Conservation (phyloP, 2,329 filamentous ascomycete genomes). For the Alternaria arborescens region DNA sequence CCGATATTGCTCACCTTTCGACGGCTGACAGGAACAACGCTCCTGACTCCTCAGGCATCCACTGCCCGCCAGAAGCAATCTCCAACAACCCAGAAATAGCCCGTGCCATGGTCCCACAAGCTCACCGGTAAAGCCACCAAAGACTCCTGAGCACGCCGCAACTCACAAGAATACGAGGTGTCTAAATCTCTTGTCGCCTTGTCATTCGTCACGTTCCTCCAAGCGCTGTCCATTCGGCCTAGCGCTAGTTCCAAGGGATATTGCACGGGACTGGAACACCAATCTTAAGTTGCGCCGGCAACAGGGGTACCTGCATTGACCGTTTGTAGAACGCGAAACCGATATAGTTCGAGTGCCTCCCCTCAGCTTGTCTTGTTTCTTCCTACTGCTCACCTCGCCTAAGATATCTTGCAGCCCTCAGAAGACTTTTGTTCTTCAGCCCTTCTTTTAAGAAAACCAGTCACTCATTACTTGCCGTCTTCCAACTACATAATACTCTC, state of each 20-base stretch:
- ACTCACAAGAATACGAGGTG: constrained; percentile 17
- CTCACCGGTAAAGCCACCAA: constrained; percentile 19
- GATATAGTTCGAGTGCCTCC: constrained; percentile 35
- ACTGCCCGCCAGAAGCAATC: constrained; percentile 6
- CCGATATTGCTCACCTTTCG: background rate
- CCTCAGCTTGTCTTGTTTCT: constrained; percentile 18
- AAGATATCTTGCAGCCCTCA: constrained; percentile 18
- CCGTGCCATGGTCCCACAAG: constrained; percentile 13
- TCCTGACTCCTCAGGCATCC: constrained; percentile 17
- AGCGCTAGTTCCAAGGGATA: constrained; percentile 8
- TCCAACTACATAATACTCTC: constrained; percentile 27
- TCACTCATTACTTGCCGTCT: constrained; percentile 29
- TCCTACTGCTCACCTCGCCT: constrained; percentile 17
- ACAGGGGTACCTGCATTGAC: constrained; percentile 14
- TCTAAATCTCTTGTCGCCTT: constrained; percentile 18
- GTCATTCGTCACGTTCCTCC: constrained; percentile 23
- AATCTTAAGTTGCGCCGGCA: constrained; percentile 17
- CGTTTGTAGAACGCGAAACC: constrained; percentile 21
- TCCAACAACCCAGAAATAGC: constrained; percentile 23
- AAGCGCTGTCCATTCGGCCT: constrained; percentile 5
- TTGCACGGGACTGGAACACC: constrained; percentile 22
- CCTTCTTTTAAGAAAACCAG: constrained; percentile 35
- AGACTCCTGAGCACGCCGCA: constrained; percentile 22
- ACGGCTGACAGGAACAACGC: constrained; percentile 7
- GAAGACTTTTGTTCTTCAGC: constrained; percentile 41